Conservation (phyloP, 371 early-diverging fungal genomes). For the Zychaea mexicana region DNA sequence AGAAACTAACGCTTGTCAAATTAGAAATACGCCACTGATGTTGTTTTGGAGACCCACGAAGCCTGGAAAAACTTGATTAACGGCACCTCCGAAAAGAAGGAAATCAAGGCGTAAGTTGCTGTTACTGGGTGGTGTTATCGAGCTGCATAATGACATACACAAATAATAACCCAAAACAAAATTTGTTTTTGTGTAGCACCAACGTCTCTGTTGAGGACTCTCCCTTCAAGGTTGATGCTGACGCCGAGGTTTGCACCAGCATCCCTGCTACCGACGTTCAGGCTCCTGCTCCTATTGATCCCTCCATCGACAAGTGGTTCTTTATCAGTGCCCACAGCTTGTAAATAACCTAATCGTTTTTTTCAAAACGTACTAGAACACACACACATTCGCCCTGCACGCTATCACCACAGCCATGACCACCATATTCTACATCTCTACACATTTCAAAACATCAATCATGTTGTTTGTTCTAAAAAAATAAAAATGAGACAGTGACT, state of each 20-base stretch:
- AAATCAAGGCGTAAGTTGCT: slow-evolving; percentile 64
- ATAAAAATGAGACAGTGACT: not conserved
- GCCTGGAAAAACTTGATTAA: slow-evolving; percentile 92
- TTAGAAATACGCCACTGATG: slow-evolving; percentile 88
- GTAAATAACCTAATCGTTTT: slow-evolving; percentile 53
- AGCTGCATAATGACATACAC: not conserved
- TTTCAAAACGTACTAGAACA: not conserved
- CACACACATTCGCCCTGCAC: no score
- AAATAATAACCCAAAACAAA: not conserved
- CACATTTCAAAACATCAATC: not conserved
- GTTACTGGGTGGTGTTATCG: not conserved
- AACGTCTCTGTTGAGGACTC: slow-evolving; percentile 76
- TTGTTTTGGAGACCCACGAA: slow-evolving; percentile 94
- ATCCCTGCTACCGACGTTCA: slow-evolving; percentile 64
- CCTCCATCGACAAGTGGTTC: slow-evolving; percentile 97
- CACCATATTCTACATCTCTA: no score
- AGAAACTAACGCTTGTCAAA: not conserved
- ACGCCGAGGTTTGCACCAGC: slow-evolving; percentile 56
- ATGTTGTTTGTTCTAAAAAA: not conserved
- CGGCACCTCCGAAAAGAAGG: slow-evolving; percentile 71
- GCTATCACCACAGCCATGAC: no score
- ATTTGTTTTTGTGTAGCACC: slow-evolving; percentile 39
- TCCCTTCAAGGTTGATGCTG: slow-evolving; percentile 67
- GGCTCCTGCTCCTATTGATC: slow-evolving; percentile 65
- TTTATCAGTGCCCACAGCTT: slow-evolving; percentile 85